These are phyloP conservation scores for Phyllosticta paracitricarpa DNA, from an alignment of 2,329 filamentous ascomycete species.

Conservation along the genomic window DNA sequence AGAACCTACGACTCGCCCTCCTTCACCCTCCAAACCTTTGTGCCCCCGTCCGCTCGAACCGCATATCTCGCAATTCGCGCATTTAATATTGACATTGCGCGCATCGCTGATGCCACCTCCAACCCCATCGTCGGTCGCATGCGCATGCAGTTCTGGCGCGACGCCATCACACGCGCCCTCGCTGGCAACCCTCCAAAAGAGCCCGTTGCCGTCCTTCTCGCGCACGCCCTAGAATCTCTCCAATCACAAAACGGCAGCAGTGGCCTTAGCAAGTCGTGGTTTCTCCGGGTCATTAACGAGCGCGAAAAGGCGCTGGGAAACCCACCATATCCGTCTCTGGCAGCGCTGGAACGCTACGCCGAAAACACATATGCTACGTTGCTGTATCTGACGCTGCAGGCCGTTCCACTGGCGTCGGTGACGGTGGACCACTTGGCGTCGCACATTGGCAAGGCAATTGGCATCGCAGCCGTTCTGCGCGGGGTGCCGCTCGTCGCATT, in stretches of 20 bases:
- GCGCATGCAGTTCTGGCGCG: constrained; percentile 92
- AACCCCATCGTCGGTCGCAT: constrained; percentile 78
- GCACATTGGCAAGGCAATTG: constrained; percentile 88
- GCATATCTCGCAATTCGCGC: constrained; percentile 85
- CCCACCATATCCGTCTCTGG: constrained; percentile 64
- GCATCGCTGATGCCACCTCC: constrained; percentile 81
- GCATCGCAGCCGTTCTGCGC: constrained; percentile 76
- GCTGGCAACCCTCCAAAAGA: constrained; percentile 74
- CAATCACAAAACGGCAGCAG: constrained; percentile 37
- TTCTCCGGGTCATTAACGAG: constrained; percentile 62
- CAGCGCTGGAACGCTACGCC: constrained; percentile 73
- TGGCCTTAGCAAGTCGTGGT: constrained; percentile 47
- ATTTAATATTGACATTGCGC: constrained; percentile 84
- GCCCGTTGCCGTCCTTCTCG: constrained; percentile 76
- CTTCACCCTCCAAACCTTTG: constrained; percentile 74
- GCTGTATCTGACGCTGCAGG: constrained; percentile 76
- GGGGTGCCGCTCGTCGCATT: constrained; percentile 84
- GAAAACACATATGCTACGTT: constrained; percentile 93
- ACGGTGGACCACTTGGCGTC: constrained; percentile 87
- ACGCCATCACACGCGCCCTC: constrained; percentile 70
- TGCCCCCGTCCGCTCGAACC: constrained; percentile 63
- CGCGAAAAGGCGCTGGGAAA: constrained; percentile 77
- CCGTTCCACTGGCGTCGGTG: constrained; percentile 68
- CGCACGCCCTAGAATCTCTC: constrained; percentile 57
- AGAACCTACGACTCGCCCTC: constrained; percentile 87